These are phyloP conservation scores for Ophiostoma novo-ulmi DNA, from an alignment of 2,329 filamentous ascomycete genomes.

Conservation along the genomic window DNA sequence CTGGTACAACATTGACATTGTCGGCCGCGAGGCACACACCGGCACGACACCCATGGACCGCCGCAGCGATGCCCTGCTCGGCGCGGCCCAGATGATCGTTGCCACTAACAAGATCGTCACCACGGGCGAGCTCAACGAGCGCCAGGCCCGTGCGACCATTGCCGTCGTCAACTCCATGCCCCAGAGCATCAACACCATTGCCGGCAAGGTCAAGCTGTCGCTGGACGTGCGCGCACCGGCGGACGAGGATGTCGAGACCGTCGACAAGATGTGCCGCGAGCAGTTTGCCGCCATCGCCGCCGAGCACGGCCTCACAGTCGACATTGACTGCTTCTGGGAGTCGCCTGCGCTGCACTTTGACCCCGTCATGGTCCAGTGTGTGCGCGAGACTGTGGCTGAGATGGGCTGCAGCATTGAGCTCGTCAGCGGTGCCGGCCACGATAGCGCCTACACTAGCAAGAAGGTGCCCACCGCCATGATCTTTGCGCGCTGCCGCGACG, in stretches of 20 bases:
- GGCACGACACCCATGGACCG: conserved; percentile 59
- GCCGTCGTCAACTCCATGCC: conserved; percentile 62
- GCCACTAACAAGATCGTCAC: conserved; percentile 59
- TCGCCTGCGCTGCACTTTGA: conserved; percentile 26
- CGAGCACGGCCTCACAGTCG: conserved; percentile 19
- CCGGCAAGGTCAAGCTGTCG: conserved; percentile 60
- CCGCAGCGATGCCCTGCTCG: conserved; percentile 33
- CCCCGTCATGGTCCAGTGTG: conserved; percentile 26
- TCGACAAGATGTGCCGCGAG: conserved; percentile 40
- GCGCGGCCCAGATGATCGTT: conserved; percentile 59
- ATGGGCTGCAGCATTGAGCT: conserved; percentile 22
- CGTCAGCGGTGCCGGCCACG: conserved; percentile 41
- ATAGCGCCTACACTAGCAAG: conserved; percentile 56
- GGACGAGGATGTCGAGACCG: conserved; percentile 51
- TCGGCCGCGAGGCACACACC: conserved; percentile 65
- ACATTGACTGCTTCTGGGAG: conserved; percentile 25
- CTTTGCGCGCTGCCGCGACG: conserved; percentile 59
- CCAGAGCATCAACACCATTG: conserved; percentile 69
- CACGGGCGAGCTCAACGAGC: conserved; percentile 32
- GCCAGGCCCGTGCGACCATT: conserved; percentile 61
- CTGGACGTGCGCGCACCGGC: conserved; percentile 61
- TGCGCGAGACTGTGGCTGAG: conserved; percentile 17
- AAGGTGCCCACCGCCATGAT: conserved; percentile 62
- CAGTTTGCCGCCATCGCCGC: conserved; percentile 22
- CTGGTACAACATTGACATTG: conserved; percentile 65